A percentile compares a stretch with the other conserved stretches of the same genome.
Conservation (phyloP, 805 yeast genomes). For the Millerozyma miso region DNA sequence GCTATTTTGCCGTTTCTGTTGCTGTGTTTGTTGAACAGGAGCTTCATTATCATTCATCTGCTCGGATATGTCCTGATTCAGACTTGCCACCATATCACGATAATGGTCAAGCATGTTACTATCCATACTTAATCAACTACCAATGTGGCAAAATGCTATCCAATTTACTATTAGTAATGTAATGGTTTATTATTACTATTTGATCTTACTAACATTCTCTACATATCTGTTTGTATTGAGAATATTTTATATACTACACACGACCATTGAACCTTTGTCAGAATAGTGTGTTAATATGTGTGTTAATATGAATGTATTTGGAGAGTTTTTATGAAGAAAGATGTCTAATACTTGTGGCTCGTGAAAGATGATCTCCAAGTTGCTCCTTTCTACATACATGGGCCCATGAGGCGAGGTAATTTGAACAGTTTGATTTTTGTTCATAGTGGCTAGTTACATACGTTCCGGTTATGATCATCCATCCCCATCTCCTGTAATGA, state of each 20-base stretch:
- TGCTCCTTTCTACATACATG: too few species aligned
- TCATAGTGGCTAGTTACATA: too few species aligned
- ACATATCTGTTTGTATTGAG: conserved; percentile 1
- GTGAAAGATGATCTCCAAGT: too few species aligned
- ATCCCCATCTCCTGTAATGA: too few species aligned
- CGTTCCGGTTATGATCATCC: too few species aligned
- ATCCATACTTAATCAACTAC: conserved; percentile 6
- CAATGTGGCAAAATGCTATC: not conserved
- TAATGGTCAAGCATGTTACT: conserved; percentile 2
- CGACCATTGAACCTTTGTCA: not conserved
- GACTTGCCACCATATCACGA: conserved; percentile 7
- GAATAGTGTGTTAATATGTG: not conserved
- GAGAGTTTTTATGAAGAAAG: too few species aligned
- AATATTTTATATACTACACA: conserved; percentile 1
- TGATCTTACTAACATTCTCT: conserved; percentile 1
- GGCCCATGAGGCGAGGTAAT: too few species aligned
- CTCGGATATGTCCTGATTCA: conserved; percentile 1
- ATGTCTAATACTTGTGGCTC: too few species aligned
- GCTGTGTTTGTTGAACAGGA: conserved; percentile 9
- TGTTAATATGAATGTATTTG: too few species aligned
- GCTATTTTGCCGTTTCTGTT: conserved; percentile 40
- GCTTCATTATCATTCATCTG: conserved; percentile 8
- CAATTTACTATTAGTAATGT: not conserved
- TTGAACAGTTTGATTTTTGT: too few species aligned
- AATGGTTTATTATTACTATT: conserved; percentile 1